phyloP scores from a whole-genome alignment of 2,329 filamentous ascomycete species.

The Pseudodiploospora longispora region DNA sequence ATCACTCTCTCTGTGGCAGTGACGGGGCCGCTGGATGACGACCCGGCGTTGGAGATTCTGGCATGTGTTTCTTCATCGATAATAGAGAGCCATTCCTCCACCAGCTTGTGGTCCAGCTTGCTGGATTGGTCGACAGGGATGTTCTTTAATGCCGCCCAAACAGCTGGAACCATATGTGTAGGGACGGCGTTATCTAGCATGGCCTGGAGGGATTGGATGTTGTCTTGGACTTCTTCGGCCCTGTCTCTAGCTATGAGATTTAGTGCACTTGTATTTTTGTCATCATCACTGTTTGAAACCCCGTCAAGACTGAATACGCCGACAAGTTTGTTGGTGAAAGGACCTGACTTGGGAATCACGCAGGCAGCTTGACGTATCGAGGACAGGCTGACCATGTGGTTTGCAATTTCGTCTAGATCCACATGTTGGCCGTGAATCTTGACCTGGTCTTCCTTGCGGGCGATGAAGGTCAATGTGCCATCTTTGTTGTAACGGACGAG shows the following conservation, averaged over 20 bases:
- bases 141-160: not conserved
- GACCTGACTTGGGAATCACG: not conserved
- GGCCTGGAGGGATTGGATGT: not conserved
- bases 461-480: not conserved
- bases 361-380: not conserved
- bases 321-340: constrained; percentile 5
- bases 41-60: not conserved
- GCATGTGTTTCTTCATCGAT: not conserved
- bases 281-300: not conserved
- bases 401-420: not conserved
- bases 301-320: constrained; percentile 6
- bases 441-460: not conserved
- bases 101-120: not conserved
- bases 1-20: constrained; percentile 4
- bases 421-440: not conserved
- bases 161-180: not conserved
- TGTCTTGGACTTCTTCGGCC: too few species aligned
- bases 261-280: not conserved
- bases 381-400: not conserved
- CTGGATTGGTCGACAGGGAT: not conserved
- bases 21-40: not conserved
- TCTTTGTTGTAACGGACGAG: not conserved
- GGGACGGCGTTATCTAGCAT: not conserved
- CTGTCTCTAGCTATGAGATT: not conserved
- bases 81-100: not conserved